A percentile compares a stretch with the other conserved stretches of the same genome.
phyloP scores from a whole-genome alignment of 2,329 filamentous ascomycete species.

The Macrophomina phaseolina region DNA sequence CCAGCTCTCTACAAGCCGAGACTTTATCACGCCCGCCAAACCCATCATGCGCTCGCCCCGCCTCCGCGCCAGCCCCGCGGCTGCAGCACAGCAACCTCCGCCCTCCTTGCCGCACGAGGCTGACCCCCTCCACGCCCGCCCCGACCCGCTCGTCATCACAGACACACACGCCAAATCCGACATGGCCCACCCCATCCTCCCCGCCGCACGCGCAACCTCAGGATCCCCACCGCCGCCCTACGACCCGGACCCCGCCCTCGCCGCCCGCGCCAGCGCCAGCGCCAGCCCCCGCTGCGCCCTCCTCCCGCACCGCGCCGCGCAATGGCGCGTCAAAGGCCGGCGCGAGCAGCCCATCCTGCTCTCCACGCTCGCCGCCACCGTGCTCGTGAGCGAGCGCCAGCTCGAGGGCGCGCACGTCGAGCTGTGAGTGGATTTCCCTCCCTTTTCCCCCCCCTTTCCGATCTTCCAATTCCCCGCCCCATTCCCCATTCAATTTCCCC shows the following conservation, averaged over 20 bases:
- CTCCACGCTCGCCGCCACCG: conserved; percentile 16
- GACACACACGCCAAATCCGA: not conserved
- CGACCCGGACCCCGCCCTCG: no score
- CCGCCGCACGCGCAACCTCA: not conserved
- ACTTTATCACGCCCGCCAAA: not conserved
- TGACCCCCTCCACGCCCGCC: not conserved
- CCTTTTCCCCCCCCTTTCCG: no score
- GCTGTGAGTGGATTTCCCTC: not conserved
- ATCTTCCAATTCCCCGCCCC: not conserved
- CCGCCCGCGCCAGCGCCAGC: no score
- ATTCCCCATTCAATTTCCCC: no score
- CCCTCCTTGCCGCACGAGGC: not conserved
- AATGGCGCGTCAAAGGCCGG: conserved; percentile 5
- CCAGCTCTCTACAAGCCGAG: not conserved
- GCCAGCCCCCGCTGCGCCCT: not conserved
- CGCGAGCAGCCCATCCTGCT: not conserved
- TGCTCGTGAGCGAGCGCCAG: not conserved
- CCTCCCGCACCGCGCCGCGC: not conserved
- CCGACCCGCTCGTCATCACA: not conserved
- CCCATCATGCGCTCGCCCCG: not conserved
- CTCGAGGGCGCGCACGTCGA: not conserved
- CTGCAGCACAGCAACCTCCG: not conserved
- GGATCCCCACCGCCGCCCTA: no score
- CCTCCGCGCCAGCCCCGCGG: not conserved
- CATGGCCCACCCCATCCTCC: not conserved